Evolutionary conservation across 2,329 filamentous ascomycete species (phyloP).

Genomic region (Lecanosticta acicola): DNA sequence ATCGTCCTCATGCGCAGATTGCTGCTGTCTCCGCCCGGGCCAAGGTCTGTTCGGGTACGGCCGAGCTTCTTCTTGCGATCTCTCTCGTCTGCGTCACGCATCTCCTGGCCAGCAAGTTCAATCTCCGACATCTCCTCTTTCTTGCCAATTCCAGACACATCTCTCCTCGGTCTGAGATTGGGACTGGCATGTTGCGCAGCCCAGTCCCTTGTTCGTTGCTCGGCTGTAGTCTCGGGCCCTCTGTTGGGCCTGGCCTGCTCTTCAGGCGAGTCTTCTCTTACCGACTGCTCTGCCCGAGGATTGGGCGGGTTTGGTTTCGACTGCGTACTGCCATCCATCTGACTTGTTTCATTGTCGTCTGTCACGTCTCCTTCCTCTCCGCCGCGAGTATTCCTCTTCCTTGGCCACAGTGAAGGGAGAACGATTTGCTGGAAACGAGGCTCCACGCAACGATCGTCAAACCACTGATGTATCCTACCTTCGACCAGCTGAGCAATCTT

Average conservation of each 20-base stretch:
- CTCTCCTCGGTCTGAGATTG: constrained; percentile 8
- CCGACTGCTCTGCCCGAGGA: constrained; percentile 10
- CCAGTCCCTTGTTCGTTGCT: constrained; percentile 33
- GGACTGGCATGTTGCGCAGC: constrained; percentile 26
- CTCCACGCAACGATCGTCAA: constrained; percentile 80
- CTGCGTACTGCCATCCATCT: constrained; percentile 14
- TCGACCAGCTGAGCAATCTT: constrained; percentile 85
- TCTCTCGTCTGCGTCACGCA: constrained; percentile 31
- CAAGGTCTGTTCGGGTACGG: neutral
- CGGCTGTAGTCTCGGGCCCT: constrained; percentile 25
- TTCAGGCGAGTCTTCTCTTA: constrained; percentile 3
- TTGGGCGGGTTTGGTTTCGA: constrained; percentile 7
- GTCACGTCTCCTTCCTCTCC: constrained; percentile 54
- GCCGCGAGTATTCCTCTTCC: constrained; percentile 75
- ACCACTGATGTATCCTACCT: constrained; percentile 74
- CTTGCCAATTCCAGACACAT: constrained; percentile 11
- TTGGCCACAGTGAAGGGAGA: constrained; percentile 74
- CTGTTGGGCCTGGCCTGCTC: constrained; percentile 5
- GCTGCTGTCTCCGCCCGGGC: neutral
- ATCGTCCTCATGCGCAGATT: constrained; percentile 7
- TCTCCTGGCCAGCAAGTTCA: constrained; percentile 31
- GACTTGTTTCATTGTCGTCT: constrained; percentile 29
- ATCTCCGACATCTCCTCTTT: constrained; percentile 29
- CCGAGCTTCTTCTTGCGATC: constrained; percentile 20
- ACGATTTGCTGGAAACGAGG: constrained; percentile 83